Percentiles rank a stretch among this genome's conserved stretches.
Evolutionary conservation across 2,329 filamentous ascomycete species (phyloP).

Genomic region (Magnaporthales sp.): DNA sequence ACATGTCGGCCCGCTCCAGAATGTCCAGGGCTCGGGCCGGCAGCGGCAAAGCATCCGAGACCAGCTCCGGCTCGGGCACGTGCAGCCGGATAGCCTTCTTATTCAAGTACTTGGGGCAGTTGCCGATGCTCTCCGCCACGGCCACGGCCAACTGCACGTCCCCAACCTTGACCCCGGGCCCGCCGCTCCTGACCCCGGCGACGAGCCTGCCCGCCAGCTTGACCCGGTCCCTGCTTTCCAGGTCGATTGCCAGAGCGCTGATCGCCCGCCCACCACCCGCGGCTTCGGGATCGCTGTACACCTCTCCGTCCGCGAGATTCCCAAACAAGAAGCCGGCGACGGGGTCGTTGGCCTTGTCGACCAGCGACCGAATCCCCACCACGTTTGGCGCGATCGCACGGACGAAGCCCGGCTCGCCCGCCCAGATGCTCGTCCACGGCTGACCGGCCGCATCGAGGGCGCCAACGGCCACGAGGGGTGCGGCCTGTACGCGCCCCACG

Average conservation of each 20-base stretch:
- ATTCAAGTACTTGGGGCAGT: constrained; percentile 85
- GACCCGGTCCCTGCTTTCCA: constrained; percentile 60
- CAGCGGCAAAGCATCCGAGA: constrained; percentile 32
- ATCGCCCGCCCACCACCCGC: constrained; percentile 25
- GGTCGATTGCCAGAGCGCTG: constrained; percentile 51
- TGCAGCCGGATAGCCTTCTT: constrained; percentile 54
- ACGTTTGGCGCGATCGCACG: constrained; percentile 52
- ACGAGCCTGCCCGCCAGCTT: constrained; percentile 66
- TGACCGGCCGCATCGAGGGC: constrained; percentile 54
- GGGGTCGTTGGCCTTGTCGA: constrained; percentile 58
- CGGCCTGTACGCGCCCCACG: constrained; percentile 48
- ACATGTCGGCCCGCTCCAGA: constrained; percentile 57
- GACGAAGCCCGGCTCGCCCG: constrained; percentile 63
- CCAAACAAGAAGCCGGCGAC: constrained; percentile 56
- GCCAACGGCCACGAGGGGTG: constrained; percentile 65
- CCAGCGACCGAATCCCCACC: constrained; percentile 53
- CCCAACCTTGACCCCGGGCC: constrained; percentile 16
- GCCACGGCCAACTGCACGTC: constrained; percentile 51
- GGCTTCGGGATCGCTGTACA: constrained; percentile 11
- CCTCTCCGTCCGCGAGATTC: constrained; percentile 31
- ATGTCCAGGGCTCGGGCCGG: constrained; percentile 46
- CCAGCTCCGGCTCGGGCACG: constrained; percentile 37
- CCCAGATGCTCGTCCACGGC: constrained; percentile 74
- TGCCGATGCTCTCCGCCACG: constrained; percentile 67
- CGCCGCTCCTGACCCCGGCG: constrained; percentile 44